These are phyloP conservation scores for Talaromyces funiculosus DNA, from an alignment of 2,329 filamentous ascomycete genomes.

Conservation along the genomic window DNA sequence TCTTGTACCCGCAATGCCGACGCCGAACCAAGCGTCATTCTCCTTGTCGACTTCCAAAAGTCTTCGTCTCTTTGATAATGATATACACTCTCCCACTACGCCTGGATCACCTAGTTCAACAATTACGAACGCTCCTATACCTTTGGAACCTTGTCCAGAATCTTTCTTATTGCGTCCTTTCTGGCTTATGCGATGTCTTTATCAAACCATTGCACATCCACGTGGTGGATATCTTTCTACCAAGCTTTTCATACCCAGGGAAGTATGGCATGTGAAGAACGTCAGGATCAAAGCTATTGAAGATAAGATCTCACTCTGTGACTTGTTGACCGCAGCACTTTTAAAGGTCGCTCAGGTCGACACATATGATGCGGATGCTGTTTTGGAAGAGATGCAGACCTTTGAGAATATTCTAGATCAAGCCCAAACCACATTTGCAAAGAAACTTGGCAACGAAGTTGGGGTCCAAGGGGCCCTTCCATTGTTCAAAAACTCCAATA, in stretches of 20 bases:
- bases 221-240: slow-evolving; percentile 87
- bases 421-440: slow-evolving; percentile 67
- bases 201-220: slow-evolving; percentile 86
- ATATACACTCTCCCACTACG: slow-evolving; percentile 62
- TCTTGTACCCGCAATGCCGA: slow-evolving; percentile 58
- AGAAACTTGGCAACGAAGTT: slow-evolving; percentile 90
- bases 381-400: slow-evolving; percentile 89
- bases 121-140: slow-evolving; percentile 62
- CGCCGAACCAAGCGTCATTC: slow-evolving; percentile 59
- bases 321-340: slow-evolving; percentile 81
- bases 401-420: slow-evolving; percentile 82
- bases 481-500: slow-evolving; percentile 62
- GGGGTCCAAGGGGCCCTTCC: slow-evolving; percentile 69
- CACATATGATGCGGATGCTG: slow-evolving; percentile 81
- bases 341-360: slow-evolving; percentile 79
- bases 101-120: slow-evolving; percentile 62
- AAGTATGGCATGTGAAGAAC: slow-evolving; percentile 89
- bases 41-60: slow-evolving; percentile 57
- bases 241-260: slow-evolving; percentile 83
- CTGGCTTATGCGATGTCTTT: slow-evolving; percentile 93
- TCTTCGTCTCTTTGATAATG: slow-evolving; percentile 75
- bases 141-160: slow-evolving; percentile 85
- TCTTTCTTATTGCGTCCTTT: slow-evolving; percentile 88
- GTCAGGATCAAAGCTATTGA: slow-evolving; percentile 89
- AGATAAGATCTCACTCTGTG: slow-evolving; percentile 89